A percentile compares a stretch with the other conserved stretches of the same genome.
phyloP scores from a whole-genome alignment of 2,329 filamentous ascomycete genomes.

The Monilinia aucupariae region DNA sequence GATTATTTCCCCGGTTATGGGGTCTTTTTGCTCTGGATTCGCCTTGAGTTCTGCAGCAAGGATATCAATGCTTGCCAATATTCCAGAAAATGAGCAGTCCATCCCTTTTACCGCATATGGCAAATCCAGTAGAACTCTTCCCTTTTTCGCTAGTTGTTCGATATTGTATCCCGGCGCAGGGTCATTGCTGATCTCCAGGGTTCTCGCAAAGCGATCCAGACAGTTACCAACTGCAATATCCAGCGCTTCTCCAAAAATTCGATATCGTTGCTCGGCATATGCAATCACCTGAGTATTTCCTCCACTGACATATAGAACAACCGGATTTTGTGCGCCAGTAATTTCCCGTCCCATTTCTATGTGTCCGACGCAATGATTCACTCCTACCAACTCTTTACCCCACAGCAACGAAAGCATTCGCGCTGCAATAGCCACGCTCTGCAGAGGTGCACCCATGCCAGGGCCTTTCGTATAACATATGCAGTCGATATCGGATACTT shows the following conservation, averaged over 20 bases:
- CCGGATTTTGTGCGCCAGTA: constrained; percentile 83
- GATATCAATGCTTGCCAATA: constrained; percentile 76
- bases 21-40: constrained; percentile 41
- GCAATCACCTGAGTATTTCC: constrained; percentile 98
- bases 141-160: constrained; percentile 80
- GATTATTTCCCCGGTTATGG: constrained; percentile 51
- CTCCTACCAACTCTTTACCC: constrained; percentile 82
- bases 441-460: constrained; percentile 91
- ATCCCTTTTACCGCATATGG: constrained; percentile 98
- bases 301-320: constrained; percentile 91
- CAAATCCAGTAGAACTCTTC: constrained; percentile 69
- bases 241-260: constrained; percentile 95
- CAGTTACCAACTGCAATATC: constrained; percentile 98
- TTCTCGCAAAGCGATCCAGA: constrained; percentile 89
- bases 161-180: constrained; percentile 98
- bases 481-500: constrained; percentile 68
- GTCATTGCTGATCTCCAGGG: constrained; percentile 86
- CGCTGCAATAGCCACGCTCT: constrained; percentile 79
- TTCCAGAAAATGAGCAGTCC: constrained; percentile 95
- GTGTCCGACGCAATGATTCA: constrained; percentile 97
- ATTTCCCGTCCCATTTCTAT: constrained; percentile 98
- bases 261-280: constrained; percentile 88
- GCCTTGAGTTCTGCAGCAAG: constrained; percentile 64
- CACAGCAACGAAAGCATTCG: constrained; percentile 78
- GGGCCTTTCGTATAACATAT: constrained; percentile 95